Evolutionary conservation across 2,329 filamentous ascomycete species (phyloP).

Genomic region (Hypoxylon sp.): DNA sequence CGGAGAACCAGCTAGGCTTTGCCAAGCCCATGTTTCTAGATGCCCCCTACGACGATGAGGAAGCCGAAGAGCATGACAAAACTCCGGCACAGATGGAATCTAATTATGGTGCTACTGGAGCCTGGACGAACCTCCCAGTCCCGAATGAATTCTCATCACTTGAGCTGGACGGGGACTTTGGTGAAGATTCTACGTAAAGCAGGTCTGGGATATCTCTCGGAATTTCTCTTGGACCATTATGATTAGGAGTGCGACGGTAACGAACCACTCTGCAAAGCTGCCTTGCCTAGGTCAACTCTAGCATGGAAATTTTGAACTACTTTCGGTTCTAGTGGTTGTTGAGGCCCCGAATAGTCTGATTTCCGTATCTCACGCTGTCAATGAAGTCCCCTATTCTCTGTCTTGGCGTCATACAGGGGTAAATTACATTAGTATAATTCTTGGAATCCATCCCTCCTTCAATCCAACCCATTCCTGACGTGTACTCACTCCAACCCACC

Average conservation of each 20-base stretch:
- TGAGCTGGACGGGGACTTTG: conserved; percentile 9
- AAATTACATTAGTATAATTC: not conserved
- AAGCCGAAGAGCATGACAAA: not conserved
- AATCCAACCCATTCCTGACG: not conserved
- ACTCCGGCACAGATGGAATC: not conserved
- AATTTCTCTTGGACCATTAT: not conserved
- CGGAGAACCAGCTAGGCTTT: conserved; percentile 13
- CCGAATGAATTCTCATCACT: not conserved
- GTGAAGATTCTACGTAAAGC: not conserved
- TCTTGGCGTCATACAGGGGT: not conserved
- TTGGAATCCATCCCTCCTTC: not conserved
- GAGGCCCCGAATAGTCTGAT: not conserved
- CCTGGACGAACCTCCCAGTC: not conserved
- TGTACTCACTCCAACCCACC: not conserved
- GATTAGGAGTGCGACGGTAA: not conserved
- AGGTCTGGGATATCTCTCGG: not conserved
- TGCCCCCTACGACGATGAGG: not conserved
- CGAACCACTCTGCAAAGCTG: not conserved
- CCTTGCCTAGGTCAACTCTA: not conserved
- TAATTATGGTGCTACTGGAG: not conserved
- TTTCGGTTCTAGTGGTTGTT: not conserved
- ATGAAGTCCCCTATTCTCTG: not conserved
- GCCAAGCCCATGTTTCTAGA: not conserved
- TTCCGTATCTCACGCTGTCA: not conserved
- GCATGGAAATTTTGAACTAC: not conserved